phyloP scores from a whole-genome alignment of 2,329 filamentous ascomycete species.

The Phialophora chinensis region DNA sequence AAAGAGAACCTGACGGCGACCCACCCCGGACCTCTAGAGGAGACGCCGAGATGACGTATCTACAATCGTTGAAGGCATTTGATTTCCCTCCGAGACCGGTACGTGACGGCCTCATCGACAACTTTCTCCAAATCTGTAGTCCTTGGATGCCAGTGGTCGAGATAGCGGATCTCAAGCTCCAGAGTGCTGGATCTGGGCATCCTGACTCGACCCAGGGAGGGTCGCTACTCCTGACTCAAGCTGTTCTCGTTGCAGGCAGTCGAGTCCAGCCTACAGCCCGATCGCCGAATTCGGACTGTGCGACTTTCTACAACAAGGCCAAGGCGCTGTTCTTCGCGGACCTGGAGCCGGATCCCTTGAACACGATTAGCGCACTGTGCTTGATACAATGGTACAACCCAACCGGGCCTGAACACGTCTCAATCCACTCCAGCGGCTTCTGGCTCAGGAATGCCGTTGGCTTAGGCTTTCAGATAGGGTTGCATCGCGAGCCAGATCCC shows the following conservation, averaged over 20 bases:
- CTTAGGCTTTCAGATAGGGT: slow-evolving; percentile 27
- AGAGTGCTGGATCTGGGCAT: too few relatives aligned
- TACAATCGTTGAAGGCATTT: slow-evolving; percentile 23
- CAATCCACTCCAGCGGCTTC: slow-evolving; percentile 23
- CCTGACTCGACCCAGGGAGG: too few relatives aligned
- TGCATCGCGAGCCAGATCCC: slow-evolving; percentile 25
- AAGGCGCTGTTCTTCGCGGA: slow-evolving; percentile 26
- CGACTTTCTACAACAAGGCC: slow-evolving; percentile 25
- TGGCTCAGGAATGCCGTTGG: slow-evolving; percentile 25
- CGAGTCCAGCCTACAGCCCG: slow-evolving; percentile 7
- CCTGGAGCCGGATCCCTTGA: slow-evolving; percentile 24
- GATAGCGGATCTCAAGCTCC: too few relatives aligned
- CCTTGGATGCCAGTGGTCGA: slow-evolving; percentile 34
- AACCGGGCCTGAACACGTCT: slow-evolving; percentile 27
- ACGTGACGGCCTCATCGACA: slow-evolving; percentile 28
- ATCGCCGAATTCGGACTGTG: slow-evolving; percentile 14
- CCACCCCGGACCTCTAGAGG: not conserved
- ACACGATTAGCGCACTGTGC: slow-evolving; percentile 15
- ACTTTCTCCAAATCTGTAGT: slow-evolving; percentile 43
- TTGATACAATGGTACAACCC: slow-evolving; percentile 30
- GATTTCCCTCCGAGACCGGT: slow-evolving; percentile 27
- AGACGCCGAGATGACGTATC: slow-evolving; percentile 6
- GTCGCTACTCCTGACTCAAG: too few relatives aligned
- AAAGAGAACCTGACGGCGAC: not conserved
- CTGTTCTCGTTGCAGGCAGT: too few relatives aligned